A percentile compares a stretch with the other conserved stretches of the same genome.
phyloP scores from a whole-genome alignment of 1,139 yeast genomes.

The Yamadazyma diospyri region DNA sequence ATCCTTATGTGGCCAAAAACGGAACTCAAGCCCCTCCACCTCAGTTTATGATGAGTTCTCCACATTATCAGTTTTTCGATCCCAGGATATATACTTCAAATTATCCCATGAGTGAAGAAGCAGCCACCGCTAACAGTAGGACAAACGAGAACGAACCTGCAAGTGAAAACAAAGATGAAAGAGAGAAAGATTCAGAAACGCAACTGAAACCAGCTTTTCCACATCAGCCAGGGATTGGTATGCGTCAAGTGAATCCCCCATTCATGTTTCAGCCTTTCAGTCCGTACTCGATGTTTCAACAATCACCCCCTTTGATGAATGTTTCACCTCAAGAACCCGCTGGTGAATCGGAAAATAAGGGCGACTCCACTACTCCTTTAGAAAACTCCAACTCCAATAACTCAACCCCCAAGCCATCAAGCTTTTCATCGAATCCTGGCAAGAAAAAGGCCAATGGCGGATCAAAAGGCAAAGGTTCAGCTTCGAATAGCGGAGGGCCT shows the following conservation, averaged over 20 bases:
- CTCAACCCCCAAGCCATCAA: slow-evolving; percentile 6
- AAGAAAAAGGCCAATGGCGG: slow-evolving; percentile 1
- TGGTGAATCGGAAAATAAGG: slow-evolving; percentile 1
- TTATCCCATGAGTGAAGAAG: slow-evolving; percentile 20
- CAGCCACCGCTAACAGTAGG: slow-evolving; percentile 10
- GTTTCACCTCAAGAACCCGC: slow-evolving; percentile 8
- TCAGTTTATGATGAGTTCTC: slow-evolving; percentile 39
- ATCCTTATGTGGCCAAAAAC: slow-evolving; percentile 12
- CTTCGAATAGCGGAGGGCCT: slow-evolving; percentile 19
- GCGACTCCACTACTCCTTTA: not conserved
- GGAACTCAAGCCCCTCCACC: slow-evolving; percentile 31
- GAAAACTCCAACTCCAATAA: slow-evolving; percentile 5
- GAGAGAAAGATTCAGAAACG: slow-evolving; percentile 4
- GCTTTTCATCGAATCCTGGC: not conserved
- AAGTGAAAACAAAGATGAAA: slow-evolving; percentile 6
- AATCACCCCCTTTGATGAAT: slow-evolving; percentile 21
- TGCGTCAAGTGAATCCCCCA: slow-evolving; percentile 26
- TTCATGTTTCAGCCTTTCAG: slow-evolving; percentile 50
- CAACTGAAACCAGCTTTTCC: slow-evolving; percentile 7
- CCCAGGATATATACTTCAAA: slow-evolving; percentile 27
- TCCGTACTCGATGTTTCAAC: slow-evolving; percentile 46
- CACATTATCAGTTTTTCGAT: slow-evolving; percentile 38
- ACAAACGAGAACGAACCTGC: slow-evolving; percentile 7
- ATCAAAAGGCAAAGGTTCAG: slow-evolving; percentile 1
- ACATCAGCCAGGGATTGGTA: slow-evolving; percentile 37